These are phyloP conservation scores for Aspergillus cavernicola DNA, from an alignment of 495 filamentous ascomycete species.

Conservation along the genomic window DNA sequence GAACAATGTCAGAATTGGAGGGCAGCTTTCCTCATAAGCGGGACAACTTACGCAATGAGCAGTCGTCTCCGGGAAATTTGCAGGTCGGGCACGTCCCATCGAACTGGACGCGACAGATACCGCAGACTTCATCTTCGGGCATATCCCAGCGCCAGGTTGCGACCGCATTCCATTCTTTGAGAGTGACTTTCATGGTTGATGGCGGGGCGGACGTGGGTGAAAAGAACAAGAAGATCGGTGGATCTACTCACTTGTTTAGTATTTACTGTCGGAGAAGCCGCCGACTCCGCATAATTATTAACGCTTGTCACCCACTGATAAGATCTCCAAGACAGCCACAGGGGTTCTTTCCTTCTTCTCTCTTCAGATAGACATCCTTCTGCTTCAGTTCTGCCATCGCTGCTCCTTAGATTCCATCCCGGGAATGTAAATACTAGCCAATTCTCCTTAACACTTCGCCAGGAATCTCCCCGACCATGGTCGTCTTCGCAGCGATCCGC, in stretches of 20 bases:
- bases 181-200: slow-evolving; percentile 77
- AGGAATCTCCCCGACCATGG: slow-evolving; percentile 28
- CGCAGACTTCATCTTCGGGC: slow-evolving; percentile 95
- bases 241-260: slow-evolving; percentile 29
- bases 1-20: background rate
- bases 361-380: background rate
- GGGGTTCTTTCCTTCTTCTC: slow-evolving; percentile 7
- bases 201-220: slow-evolving; percentile 1
- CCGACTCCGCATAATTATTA: slow-evolving; percentile 18
- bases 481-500: slow-evolving; percentile 35
- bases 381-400: slow-evolving; percentile 4
- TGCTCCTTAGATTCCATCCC: slow-evolving; percentile 4
- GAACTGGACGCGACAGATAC: slow-evolving; percentile 97
- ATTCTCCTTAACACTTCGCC: background rate
- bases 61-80: slow-evolving; percentile 97
- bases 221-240: slow-evolving; percentile 16
- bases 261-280: slow-evolving; percentile 2
- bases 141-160: slow-evolving; percentile 98
- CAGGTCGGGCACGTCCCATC: slow-evolving; percentile 96
- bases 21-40: background rate
- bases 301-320: slow-evolving; percentile 14
- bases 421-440: slow-evolving; percentile 28
- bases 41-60: slow-evolving; percentile 67
- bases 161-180: slow-evolving; percentile 88
- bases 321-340: background rate